Conservation (phyloP, 106 monocot genomes). For the Acanthochlamys bracteata region DNA sequence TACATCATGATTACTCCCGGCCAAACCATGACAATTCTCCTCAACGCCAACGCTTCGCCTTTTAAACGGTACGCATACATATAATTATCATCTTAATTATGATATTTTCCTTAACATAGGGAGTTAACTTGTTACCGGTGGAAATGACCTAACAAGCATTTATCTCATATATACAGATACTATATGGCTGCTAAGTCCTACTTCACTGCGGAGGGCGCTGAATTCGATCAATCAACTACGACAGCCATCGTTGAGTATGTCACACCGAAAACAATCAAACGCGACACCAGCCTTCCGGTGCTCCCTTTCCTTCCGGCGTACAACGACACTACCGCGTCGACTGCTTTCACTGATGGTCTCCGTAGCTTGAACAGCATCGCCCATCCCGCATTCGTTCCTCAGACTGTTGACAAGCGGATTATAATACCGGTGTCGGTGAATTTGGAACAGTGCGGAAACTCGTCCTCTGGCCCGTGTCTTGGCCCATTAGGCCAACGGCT, state of each 20-base stretch:
- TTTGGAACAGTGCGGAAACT: too few species aligned
- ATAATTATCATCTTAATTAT: too few species aligned
- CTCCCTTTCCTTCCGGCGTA: slow-evolving; percentile 17
- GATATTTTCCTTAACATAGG: too few species aligned
- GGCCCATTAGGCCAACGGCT: slow-evolving; percentile 14
- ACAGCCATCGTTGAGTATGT: slow-evolving; percentile 35
- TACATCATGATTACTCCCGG: too few species aligned
- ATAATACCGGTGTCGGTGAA: slow-evolving; percentile 29
- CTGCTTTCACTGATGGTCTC: too few species aligned
- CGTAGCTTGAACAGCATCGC: slow-evolving; percentile 10
- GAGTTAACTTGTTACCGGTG: too few species aligned
- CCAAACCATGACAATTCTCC: too few species aligned
- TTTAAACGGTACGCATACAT: too few species aligned
- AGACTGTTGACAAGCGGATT: slow-evolving; percentile 13
- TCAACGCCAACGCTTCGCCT: slow-evolving; percentile 21
- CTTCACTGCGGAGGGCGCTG: neutral
- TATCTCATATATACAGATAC: slow-evolving; percentile 19
- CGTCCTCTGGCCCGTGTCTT: too few species aligned
- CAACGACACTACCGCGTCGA: slow-evolving; percentile 26
- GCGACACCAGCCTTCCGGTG: neutral
- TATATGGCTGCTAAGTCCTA: too few species aligned
- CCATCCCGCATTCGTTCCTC: slow-evolving; percentile 23
- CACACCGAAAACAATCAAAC: neutral
- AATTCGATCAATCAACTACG: slow-evolving; percentile 24
- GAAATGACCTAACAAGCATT: too few species aligned